phyloP scores from a whole-genome alignment of 78 protist species.

The Tieghemostelium lacteum region DNA sequence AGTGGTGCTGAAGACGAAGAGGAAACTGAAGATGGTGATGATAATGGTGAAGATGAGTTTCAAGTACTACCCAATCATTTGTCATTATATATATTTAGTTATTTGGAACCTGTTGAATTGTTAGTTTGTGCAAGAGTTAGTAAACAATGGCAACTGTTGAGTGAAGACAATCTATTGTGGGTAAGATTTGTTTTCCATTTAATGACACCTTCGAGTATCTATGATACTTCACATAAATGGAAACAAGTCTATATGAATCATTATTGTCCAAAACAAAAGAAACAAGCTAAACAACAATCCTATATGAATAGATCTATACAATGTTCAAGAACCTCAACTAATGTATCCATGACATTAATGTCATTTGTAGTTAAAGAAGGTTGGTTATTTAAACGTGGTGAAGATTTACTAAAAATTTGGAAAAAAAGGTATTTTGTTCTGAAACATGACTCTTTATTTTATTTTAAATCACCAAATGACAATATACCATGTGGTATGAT shows the following conservation, averaged over 20 bases:
- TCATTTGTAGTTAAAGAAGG: slow-evolving; percentile 18
- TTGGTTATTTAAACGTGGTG: slow-evolving; percentile 63
- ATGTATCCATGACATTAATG: not conserved
- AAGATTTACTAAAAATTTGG: slow-evolving; percentile 63
- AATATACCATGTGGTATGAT: slow-evolving; percentile 73
- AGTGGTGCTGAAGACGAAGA: slow-evolving; percentile 26
- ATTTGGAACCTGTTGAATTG: slow-evolving; percentile 23
- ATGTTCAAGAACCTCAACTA: not conserved
- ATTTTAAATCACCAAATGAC: slow-evolving; percentile 58
- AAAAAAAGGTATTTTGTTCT: slow-evolving; percentile 68
- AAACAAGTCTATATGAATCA: slow-evolving; percentile 12
- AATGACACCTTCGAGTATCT: slow-evolving; percentile 45
- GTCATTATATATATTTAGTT: slow-evolving; percentile 33
- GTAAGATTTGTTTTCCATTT: slow-evolving; percentile 19
- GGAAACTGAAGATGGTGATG: not conserved
- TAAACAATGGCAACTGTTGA: slow-evolving; percentile 8
- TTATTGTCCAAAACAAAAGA: not conserved
- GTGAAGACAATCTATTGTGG: slow-evolving; percentile 45
- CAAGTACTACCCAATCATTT: slow-evolving; percentile 53
- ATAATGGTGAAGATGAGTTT: slow-evolving; percentile 9
- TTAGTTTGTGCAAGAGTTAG: slow-evolving; percentile 24
- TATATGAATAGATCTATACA: slow-evolving; percentile 35
- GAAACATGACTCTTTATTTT: slow-evolving; percentile 41
- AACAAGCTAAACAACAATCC: slow-evolving; percentile 5
- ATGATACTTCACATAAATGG: slow-evolving; percentile 57